A percentile compares a stretch with the other conserved stretches of the same genome.
phyloP scores from a whole-genome alignment of 148 eudicot genomes.

The Dianthus caryophyllus region DNA sequence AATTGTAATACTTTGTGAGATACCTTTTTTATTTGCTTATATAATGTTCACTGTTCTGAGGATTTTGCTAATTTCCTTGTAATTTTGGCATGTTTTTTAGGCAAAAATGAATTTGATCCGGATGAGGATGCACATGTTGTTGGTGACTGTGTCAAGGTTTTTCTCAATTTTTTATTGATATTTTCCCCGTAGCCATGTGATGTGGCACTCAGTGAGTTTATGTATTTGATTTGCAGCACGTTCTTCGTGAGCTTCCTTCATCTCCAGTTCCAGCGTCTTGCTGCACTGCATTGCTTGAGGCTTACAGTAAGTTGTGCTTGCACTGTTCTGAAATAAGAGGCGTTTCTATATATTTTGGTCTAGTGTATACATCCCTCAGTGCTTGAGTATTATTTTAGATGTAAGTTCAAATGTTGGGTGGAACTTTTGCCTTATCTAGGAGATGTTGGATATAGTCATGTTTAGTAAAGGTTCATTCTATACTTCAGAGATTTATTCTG shows the following conservation, averaged over 20 bases:
- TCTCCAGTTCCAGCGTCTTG: conserved; percentile 99
- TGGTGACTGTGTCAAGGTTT: conserved; percentile 97
- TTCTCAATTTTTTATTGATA: conserved; percentile 7
- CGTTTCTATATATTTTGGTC: conserved; percentile 1
- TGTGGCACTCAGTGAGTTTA: conserved; percentile 5
- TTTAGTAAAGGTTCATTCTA: too few relatives aligned
- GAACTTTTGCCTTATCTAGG: neutral
- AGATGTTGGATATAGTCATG: neutral
- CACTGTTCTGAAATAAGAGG: neutral
- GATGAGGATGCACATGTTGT: conserved; percentile 98
- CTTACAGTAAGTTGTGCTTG: conserved; percentile 69
- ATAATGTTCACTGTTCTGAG: conserved; percentile 6
- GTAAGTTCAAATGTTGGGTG: neutral
- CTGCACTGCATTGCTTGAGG: conserved; percentile 92
- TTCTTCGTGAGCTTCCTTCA: conserved; percentile 97
- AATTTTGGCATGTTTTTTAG: conserved; percentile 38
- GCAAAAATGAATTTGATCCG: conserved; percentile 77
- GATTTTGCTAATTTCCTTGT: conserved; percentile 16
- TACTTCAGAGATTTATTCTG: too few relatives aligned
- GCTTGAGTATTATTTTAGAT: neutral
- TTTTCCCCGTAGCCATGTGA: conserved; percentile 1
- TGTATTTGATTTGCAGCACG: conserved; percentile 58
- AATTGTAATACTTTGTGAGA: neutral
- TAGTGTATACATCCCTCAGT: neutral
- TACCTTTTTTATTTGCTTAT: neutral